Base-by-base conservation (phyloP, 768 basidiomycete genomes). In the Mrakia frigida region DNA sequence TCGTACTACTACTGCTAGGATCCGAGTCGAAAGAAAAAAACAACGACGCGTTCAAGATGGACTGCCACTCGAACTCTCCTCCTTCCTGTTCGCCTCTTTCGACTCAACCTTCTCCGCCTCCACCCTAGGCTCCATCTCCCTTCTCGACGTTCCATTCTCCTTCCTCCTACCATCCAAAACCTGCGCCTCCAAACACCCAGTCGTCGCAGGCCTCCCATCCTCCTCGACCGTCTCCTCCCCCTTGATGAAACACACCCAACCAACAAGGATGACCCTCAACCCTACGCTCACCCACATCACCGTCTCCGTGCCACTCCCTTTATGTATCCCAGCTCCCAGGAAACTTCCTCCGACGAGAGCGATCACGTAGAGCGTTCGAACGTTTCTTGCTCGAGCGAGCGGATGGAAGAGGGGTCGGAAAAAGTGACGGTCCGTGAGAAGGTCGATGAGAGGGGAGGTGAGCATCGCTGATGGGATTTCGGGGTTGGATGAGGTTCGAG, bases 391-490 rank as follows among this genome's bases (percentile, higher is more conserved):
- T 21, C 65, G 39, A 1, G 46, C 41, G 46, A 43, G 73, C n/a
- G 73, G 63, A 10, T 67, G 43, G 23, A 37, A 39, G 23, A 39
- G 39, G 9, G 65, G 65, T 16, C 18, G 41, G 28, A 74, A 74
- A 6, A 74, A 25, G 61, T 74, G 11, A 18, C 23, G 46, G 63
- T 74, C 73, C 31, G 61, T 67, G 18, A 74, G 39, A 13, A 74
- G 73, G 61, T 74, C 73, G 73, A 74, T 63, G 63, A 74, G 46
- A 11, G 73, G 73, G n/a, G 59, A 63, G 60, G 73, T 74, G 43
- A 74, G 73, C 73, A 74, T 74, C 6, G 73, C 73, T 9, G 50
- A 56, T 0, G 70, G 70, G 18, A 72, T 39, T 39, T 68, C 65
- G 14, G 65, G 37, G 35, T 68, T 68, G 39, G 65, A 68, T 16